Evolutionary conservation across 1,284 basidiomycete genomes (phyloP).

Genomic region (Sphagnurus paluster): DNA sequence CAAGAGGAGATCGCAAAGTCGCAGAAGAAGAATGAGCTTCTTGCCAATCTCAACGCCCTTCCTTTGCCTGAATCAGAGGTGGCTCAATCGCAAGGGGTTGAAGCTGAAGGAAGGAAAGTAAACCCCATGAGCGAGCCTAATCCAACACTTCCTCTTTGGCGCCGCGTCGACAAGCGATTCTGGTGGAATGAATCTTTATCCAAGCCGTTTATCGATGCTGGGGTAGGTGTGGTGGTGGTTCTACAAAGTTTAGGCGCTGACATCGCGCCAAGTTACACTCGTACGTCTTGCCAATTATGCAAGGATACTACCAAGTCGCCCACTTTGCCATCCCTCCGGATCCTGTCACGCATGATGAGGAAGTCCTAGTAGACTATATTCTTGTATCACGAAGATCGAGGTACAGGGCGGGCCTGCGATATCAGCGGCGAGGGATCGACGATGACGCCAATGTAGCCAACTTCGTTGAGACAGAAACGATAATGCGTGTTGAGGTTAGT

Average conservation of each 20-base stretch:
- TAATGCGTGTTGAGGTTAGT: slow-evolving; percentile 76
- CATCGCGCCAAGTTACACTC: slow-evolving; percentile 58
- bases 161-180: slow-evolving; percentile 78
- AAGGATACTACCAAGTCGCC: slow-evolving; percentile 82
- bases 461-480: slow-evolving; percentile 92
- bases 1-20: slow-evolving; percentile 60
- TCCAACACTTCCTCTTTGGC: slow-evolving; percentile 77
- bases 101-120: slow-evolving; percentile 39
- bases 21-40: slow-evolving; percentile 53
- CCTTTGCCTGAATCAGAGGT: slow-evolving; percentile 23
- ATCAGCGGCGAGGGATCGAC: slow-evolving; percentile 94
- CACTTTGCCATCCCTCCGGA: slow-evolving; percentile 64
- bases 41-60: slow-evolving; percentile 57
- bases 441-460: slow-evolving; percentile 83
- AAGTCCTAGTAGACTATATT: slow-evolving; percentile 61
- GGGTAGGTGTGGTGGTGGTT: slow-evolving; percentile 43
- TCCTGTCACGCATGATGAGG: slow-evolving; percentile 45
- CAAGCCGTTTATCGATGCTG: slow-evolving; percentile 74
- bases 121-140: slow-evolving; percentile 68
- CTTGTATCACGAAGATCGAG: slow-evolving; percentile 87
- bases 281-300: slow-evolving; percentile 86
- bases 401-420: slow-evolving; percentile 91
- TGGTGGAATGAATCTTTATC: slow-evolving; percentile 91
- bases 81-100: slow-evolving; percentile 1
- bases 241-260: slow-evolving; percentile 1